phyloP scores from a whole-genome alignment of 805 yeast species.

The Wickerhamiella allomyrinae region DNA sequence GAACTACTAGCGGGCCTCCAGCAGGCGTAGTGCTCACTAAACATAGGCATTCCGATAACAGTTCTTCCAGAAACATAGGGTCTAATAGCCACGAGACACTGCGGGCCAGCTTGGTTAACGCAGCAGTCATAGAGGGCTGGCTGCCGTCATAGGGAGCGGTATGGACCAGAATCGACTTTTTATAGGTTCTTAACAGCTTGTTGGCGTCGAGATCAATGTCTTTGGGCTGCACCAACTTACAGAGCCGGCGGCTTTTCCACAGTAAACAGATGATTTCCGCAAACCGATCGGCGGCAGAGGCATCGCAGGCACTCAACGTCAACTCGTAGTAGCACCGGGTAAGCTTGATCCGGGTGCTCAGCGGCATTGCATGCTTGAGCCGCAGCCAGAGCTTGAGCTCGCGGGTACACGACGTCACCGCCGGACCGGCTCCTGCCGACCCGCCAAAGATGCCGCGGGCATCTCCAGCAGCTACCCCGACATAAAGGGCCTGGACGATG shows the following conservation, averaged over 20 bases:
- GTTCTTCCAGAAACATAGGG: background rate
- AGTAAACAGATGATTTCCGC: slow-evolving; percentile 46
- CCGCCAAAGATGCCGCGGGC: slow-evolving; percentile 50
- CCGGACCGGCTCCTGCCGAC: slow-evolving; percentile 37
- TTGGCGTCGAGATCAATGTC: slow-evolving; percentile 41
- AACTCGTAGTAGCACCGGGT: slow-evolving; percentile 60
- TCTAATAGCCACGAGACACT: slow-evolving; percentile 28
- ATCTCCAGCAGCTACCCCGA: slow-evolving; percentile 63
- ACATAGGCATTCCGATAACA: background rate
- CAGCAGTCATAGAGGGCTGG: slow-evolving; percentile 8
- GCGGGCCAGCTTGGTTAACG: background rate
- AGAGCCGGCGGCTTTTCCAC: slow-evolving; percentile 33
- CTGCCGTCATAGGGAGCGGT: slow-evolving; percentile 14
- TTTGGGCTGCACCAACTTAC: slow-evolving; percentile 21
- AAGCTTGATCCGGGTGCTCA: slow-evolving; percentile 43
- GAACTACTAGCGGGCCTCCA: background rate
- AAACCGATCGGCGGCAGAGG: slow-evolving; percentile 43
- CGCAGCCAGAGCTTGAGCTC: slow-evolving; percentile 66
- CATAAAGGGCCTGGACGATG: slow-evolving; percentile 64
- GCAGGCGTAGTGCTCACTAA: background rate
- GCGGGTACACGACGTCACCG: slow-evolving; percentile 73
- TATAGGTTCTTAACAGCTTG: slow-evolving; percentile 29
- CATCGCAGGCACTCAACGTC: slow-evolving; percentile 59
- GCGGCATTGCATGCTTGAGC: slow-evolving; percentile 70
- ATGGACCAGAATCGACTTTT: slow-evolving; percentile 15